phyloP scores from a whole-genome alignment of 106 monocot genomes.

The Dioscorea alata region DNA sequence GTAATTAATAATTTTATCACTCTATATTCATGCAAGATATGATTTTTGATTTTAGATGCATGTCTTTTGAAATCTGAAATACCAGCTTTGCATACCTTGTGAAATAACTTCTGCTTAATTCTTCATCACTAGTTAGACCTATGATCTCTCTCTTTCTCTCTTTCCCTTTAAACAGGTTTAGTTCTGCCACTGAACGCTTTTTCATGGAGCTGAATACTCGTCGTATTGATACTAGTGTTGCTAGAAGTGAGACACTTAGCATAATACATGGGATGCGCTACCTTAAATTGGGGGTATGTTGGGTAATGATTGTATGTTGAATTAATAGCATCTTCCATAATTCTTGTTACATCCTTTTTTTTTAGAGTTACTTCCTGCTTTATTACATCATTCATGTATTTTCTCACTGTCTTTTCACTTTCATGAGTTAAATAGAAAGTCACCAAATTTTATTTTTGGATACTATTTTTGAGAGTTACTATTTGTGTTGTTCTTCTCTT shows the following conservation, averaged over 20 bases:
- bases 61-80: neutral
- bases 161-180: slow-evolving; percentile 64
- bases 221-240: slow-evolving; percentile 70
- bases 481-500: too few species aligned
- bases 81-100: neutral
- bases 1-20: neutral
- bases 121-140: neutral
- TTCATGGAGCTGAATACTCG: slow-evolving; percentile 96
- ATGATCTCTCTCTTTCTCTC: slow-evolving; percentile 2
- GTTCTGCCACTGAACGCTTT: slow-evolving; percentile 95
- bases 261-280: slow-evolving; percentile 99
- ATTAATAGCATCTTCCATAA: too few species aligned
- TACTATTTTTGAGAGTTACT: too few species aligned
- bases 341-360: too few species aligned
- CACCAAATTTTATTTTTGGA: too few species aligned
- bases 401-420: too few species aligned
- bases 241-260: slow-evolving; percentile 94
- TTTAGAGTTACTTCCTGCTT: too few species aligned
- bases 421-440: too few species aligned
- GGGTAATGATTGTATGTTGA: neutral
- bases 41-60: neutral
- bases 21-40: neutral
- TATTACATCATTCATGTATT: too few species aligned
- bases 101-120: neutral
- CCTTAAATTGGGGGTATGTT: slow-evolving; percentile 92